These are phyloP conservation scores for Pythium sukuiense DNA, from an alignment of 352 stramenopile species.

Conservation along the genomic window DNA sequence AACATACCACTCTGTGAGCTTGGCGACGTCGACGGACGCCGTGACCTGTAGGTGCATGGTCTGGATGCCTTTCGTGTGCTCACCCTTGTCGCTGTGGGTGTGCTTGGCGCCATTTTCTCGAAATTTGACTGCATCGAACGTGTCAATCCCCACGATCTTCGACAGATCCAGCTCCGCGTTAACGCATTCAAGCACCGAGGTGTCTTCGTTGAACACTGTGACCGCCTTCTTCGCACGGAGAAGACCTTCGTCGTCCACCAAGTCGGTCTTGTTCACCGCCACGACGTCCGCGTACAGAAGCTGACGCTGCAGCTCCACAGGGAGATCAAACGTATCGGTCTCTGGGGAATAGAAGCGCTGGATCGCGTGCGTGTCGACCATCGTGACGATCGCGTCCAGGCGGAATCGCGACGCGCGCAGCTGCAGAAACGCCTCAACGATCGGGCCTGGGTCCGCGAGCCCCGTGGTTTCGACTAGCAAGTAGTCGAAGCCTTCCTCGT, in stretches of 20 bases:
- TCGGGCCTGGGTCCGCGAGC: slow-evolving; percentile 94
- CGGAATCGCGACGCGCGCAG: slow-evolving; percentile 87
- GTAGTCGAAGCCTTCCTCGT: slow-evolving; percentile 92
- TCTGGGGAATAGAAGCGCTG: slow-evolving; percentile 42
- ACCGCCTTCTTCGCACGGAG: slow-evolving; percentile 36
- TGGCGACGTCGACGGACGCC: slow-evolving; percentile 42
- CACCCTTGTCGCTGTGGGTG: slow-evolving; percentile 20
- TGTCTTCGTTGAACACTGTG: slow-evolving; percentile 51
- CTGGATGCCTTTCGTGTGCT: slow-evolving; percentile 54
- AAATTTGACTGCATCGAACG: slow-evolving; percentile 72
- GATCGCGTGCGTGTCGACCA: slow-evolving; percentile 90
- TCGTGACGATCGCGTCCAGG: slow-evolving; percentile 95
- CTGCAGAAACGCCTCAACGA: slow-evolving; percentile 97
- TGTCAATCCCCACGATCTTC: slow-evolving; percentile 66
- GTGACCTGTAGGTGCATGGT: slow-evolving; percentile 60
- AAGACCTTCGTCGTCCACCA: slow-evolving; percentile 39
- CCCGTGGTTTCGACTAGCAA: slow-evolving; percentile 98
- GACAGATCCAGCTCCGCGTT: slow-evolving; percentile 52
- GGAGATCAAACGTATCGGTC: slow-evolving; percentile 35
- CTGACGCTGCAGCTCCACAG: slow-evolving; percentile 65
- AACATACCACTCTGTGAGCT: slow-evolving; percentile 51
- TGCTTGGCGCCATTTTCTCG: slow-evolving; percentile 17
- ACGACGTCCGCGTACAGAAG: slow-evolving; percentile 70
- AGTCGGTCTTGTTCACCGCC: slow-evolving; percentile 73
- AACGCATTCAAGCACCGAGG: slow-evolving; percentile 40